Evolutionary conservation across 768 basidiomycete species (phyloP).

Genomic region (Suillus subalutaceus): DNA sequence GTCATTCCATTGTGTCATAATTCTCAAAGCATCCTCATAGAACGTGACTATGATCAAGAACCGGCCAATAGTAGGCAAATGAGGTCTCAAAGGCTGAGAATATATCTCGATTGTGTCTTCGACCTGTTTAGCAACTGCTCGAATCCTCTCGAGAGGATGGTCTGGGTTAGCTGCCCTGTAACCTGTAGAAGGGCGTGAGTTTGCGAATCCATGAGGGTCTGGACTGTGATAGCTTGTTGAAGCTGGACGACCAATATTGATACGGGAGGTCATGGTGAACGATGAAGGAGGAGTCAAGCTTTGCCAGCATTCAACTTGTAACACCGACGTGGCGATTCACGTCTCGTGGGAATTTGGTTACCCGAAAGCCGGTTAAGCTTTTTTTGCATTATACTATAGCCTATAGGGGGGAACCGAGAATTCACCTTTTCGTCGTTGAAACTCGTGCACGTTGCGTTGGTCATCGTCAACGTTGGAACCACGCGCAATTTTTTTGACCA

Average conservation of each 20-base stretch:
- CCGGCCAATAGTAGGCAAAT: constrained; percentile 92
- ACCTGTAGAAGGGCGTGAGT: constrained; percentile 66
- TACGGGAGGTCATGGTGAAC: constrained; percentile 72
- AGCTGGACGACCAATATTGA: constrained; percentile 78
- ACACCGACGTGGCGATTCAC: constrained; percentile 5
- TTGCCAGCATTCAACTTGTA: neutral
- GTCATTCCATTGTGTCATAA: constrained; percentile 93
- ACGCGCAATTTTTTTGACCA: neutral
- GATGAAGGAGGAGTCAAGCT: constrained; percentile 7
- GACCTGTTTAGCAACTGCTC: constrained; percentile 68
- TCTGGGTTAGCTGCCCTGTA: constrained; percentile 83
- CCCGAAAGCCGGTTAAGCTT: constrained; percentile 3
- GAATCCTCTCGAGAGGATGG: constrained; percentile 79
- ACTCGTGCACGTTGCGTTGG: neutral
- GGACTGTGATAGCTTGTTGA: constrained; percentile 52
- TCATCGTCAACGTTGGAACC: neutral
- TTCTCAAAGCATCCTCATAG: constrained; percentile 93
- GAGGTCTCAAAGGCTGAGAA: constrained; percentile 91
- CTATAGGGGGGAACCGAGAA: neutral
- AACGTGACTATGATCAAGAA: constrained; percentile 99
- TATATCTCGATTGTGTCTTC: constrained; percentile 94
- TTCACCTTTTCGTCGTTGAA: neutral
- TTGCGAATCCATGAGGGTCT: constrained; percentile 82
- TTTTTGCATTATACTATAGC: constrained; percentile 1
- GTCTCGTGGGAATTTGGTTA: neutral